Base-by-base conservation (phyloP, 768 basidiomycete genomes). In the Agrocybe praecox region DNA sequence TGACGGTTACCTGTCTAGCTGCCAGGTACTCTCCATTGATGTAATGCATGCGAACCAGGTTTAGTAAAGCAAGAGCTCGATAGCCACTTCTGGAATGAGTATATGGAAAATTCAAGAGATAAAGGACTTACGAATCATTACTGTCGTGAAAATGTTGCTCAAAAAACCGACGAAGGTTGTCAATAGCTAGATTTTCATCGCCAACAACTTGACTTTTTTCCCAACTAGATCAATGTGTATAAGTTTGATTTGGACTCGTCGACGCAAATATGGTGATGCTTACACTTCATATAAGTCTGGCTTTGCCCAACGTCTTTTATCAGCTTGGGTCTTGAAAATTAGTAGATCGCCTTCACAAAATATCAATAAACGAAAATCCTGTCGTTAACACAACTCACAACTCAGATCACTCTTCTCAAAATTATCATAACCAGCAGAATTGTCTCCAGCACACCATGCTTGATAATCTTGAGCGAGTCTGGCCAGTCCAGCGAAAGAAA, bases 131-230 rank as follows among this genome's bases (percentile, higher is more conserved):
- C 91, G 90, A 94, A 68, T 94, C 91, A 60, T 85, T 87, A 32
- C 77, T 80, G 54, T 89, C 85, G 59, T 92, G 88, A 64, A 94
- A 94, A 65, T 85, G 88, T 57, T 94, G 92, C 67, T 94, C 92
- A 61, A 94, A 94, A 68, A 90, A 94, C 51, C 83, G 75, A 32
- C 91, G 81, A 36, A 94, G 71, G 61, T 84, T 87, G 61, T 92
- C 90, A 2, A 82, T 78, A 0, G 90, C 90, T 9, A 80, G 62
- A 45, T 83, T 84, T 59, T 86, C 86, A 68, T 94, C 91, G 0
- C 89, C 89, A 6, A 82, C 80, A 12, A 80, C 76, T n/a, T 80
- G 66, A 7, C 81, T 83, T 53, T 82, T 82, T 65, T 91, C 85
- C 80, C 84, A 93, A 6, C 92, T 94, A 61, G 17, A 23, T 34